Conservation (phyloP, 2,329 filamentous ascomycete genomes). For the Claviceps quebecensis region DNA sequence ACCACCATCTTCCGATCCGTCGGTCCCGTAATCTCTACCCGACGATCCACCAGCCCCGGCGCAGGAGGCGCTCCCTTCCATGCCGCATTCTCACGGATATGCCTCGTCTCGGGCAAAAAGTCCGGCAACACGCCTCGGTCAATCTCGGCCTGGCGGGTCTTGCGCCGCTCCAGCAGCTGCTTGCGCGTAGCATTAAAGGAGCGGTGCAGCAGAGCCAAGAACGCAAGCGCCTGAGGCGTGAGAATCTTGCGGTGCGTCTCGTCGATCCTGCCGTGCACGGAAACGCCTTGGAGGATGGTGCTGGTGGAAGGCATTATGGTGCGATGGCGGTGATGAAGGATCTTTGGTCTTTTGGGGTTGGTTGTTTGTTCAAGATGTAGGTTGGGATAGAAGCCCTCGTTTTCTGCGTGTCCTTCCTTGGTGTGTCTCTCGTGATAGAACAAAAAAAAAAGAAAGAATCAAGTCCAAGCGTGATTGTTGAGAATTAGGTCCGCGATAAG, state of each 20-base stretch:
- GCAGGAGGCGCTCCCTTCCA: constrained; percentile 90
- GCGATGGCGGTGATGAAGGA: neutral
- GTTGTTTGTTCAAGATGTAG: no score
- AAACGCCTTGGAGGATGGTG: constrained; percentile 72
- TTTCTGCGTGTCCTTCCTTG: no score
- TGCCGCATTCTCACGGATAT: constrained; percentile 84
- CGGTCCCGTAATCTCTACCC: constrained; percentile 93
- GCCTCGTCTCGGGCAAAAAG: constrained; percentile 89
- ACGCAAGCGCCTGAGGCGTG: constrained; percentile 77
- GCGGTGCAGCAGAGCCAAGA: constrained; percentile 86
- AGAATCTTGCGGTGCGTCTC: constrained; percentile 80
- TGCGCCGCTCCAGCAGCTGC: constrained; percentile 72
- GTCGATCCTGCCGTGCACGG: constrained; percentile 66
- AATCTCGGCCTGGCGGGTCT: constrained; percentile 78
- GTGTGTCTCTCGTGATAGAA: no score
- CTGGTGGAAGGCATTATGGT: constrained; percentile 53
- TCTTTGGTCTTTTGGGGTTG: neutral
- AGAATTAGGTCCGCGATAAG: no score
- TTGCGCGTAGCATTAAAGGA: constrained; percentile 88
- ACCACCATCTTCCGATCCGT: constrained; percentile 99
- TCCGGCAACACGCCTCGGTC: constrained; percentile 81
- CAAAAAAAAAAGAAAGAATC: neutral
- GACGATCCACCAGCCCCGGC: constrained; percentile 80
- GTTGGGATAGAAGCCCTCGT: no score
- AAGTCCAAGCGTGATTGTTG: neutral